A percentile compares a stretch with the other conserved stretches of the same genome.
phyloP scores from a whole-genome alignment of 2,329 filamentous ascomycete genomes.

The Colletotrichum zoysiae region DNA sequence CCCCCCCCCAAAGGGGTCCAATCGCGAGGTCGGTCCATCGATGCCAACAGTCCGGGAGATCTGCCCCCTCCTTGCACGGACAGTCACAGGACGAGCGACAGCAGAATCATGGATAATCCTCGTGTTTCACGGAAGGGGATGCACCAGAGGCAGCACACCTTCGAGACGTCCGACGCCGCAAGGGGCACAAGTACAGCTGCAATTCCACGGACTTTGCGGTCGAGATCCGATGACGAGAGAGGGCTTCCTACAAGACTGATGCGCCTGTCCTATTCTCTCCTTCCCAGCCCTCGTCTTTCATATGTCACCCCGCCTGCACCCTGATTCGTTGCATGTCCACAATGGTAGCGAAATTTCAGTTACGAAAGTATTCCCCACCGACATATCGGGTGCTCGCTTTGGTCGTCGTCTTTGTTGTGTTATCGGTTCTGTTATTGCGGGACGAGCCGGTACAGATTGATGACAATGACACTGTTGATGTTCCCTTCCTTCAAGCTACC shows the following conservation, averaged over 20 bases:
- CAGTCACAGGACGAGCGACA: constrained; percentile 24
- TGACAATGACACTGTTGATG: neutral
- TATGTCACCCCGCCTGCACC: constrained; percentile 14
- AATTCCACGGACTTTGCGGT: constrained; percentile 22
- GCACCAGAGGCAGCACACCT: constrained; percentile 23
- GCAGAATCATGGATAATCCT: constrained; percentile 38
- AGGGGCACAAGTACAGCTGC: constrained; percentile 17
- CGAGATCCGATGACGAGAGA: constrained; percentile 27
- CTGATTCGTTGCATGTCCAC: constrained; percentile 12
- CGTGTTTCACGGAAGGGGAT: constrained; percentile 31
- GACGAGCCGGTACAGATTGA: constrained; percentile 17
- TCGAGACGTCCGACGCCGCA: constrained; percentile 40
- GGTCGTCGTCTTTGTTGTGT: constrained; percentile 30
- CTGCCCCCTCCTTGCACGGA: constrained; percentile 31
- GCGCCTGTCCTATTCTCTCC: constrained; percentile 7
- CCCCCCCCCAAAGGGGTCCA: constrained; percentile 24
- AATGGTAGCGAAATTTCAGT: constrained; percentile 38
- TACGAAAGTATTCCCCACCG: constrained; percentile 35
- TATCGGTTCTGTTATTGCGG: constrained; percentile 23
- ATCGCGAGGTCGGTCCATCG: constrained; percentile 23
- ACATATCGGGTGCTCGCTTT: constrained; percentile 37
- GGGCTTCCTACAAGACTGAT: constrained; percentile 31
- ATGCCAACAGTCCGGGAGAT: constrained; percentile 30
- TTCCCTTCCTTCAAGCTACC: constrained; percentile 6
- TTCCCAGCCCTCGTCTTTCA: neutral